Base-by-base conservation (phyloP, 176 grass and related monocot genomes). In the Poa annua region DNA sequence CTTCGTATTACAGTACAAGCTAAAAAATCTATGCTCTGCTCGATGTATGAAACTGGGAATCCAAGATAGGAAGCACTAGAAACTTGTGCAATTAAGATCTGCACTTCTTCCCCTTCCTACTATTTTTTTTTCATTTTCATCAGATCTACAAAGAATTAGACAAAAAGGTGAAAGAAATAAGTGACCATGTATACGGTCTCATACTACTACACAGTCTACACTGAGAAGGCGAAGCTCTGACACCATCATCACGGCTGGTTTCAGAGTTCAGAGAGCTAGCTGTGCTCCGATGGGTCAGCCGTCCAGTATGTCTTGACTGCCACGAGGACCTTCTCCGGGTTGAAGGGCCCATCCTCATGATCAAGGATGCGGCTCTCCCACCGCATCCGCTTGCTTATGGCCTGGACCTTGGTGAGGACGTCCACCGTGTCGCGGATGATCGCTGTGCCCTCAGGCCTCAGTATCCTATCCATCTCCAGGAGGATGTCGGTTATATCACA, bases 401-500 rank as follows among this genome's bases (percentile, higher is more conserved):
- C 74, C 66, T 91, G 87, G 24, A 98, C 95, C 74, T 93, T 98
- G 20, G 90, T 98, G n/a, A 98, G 89, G 32, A 97, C 88, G 6
- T 97, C 95, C 0, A 94, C 90, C 0, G 88, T 91, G 81, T 98
- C 95, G 8, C 95, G 92, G 68, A 98, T 93, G 51, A 97, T 89
- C 12, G 89, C 88, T 10, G 92, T 95, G 79, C 95, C 95, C 82
- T 98, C 95, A 0, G 95, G 95, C 82, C 95, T 87, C 73, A 98
- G 45, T 84, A 98, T 95, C 84, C 95, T 92, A 82, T 98, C 95
- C 95, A 98, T 98, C 90, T 98, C 95, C 88, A 98, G 60, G 65
- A 98, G 92, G 74, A 98, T 94, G 85, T 90, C 88, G 1, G 88
- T 90, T 78, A 95, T 91, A 76, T 98, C 92, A 1, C 95, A 98